Conservation (phyloP, 2,329 filamentous ascomycete species). For the Ophiocordyceps camponoti-leonardi region DNA sequence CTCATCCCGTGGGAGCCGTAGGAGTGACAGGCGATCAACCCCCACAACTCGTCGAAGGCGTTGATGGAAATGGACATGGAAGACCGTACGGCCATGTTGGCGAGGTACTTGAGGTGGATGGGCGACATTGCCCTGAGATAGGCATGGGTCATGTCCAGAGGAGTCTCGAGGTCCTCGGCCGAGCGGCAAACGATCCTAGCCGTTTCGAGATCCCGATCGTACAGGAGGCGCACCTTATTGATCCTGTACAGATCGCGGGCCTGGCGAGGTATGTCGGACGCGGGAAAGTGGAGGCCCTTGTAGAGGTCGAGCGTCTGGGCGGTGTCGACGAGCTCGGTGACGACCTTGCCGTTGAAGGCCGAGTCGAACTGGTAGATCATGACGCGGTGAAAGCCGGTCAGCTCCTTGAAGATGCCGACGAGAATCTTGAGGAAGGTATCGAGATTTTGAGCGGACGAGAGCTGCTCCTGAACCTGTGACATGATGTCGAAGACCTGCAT, state of each 20-base stretch:
- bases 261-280: constrained; percentile 72
- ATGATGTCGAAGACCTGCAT: constrained; percentile 89
- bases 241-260: constrained; percentile 78
- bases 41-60: constrained; percentile 74
- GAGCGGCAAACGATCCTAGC: constrained; percentile 68
- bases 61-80: constrained; percentile 93
- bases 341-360: constrained; percentile 67
- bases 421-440: constrained; percentile 64
- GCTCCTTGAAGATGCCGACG: constrained; percentile 72
- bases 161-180: constrained; percentile 52
- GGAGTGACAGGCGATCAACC: constrained; percentile 69
- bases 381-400: constrained; percentile 81
- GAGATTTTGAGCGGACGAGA: constrained; percentile 53
- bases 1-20: constrained; percentile 68
- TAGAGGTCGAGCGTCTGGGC: constrained; percentile 66
- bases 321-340: constrained; percentile 74
- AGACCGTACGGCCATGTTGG: constrained; percentile 79
- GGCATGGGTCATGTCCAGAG: constrained; percentile 68
- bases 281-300: constrained; percentile 76
- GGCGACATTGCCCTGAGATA: constrained; percentile 84
- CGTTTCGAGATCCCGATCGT: constrained; percentile 67
- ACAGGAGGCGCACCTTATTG: constrained; percentile 77
- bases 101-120: constrained; percentile 73
- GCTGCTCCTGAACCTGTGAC: constrained; percentile 78
- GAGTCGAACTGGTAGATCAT: constrained; percentile 89